Base-by-base conservation (phyloP, 2,329 filamentous ascomycete genomes). In the Pseudocercospora ulei region DNA sequence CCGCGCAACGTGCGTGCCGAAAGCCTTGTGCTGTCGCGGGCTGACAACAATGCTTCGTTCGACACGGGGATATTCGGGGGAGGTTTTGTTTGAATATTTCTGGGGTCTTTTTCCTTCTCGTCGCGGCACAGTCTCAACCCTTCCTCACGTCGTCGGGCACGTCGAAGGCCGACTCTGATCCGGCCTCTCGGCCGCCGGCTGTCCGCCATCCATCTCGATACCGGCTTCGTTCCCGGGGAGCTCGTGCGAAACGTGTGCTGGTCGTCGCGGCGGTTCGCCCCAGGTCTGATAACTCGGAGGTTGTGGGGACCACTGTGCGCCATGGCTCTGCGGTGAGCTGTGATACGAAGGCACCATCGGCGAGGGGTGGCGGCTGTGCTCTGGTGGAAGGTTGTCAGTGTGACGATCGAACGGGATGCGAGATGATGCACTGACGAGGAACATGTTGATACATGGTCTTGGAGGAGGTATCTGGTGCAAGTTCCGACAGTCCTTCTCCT, bases 221-320 rank as follows among this genome's bases (percentile, higher is more conserved):
- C 38, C 38, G 14, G 38, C 38, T 19, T 44, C 26, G 11, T 35
- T 43, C 5, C 38, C 42, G 17, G 33, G 42, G 7, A 44, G 23
- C 14, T 44, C 38, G 18, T 44, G 23, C 5, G 42, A 41, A 7
- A 38, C 20, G 5, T 41, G 28, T n/a, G n/a, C n/a, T n/a, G n/a
- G n/a, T 7, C 26, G 27, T 17, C 25, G 28, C 13, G 26, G 20
- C 22, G 23, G 35, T 25, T 36, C 35, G 30, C n/a, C 22, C 40
- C 39, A 19, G 35, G 35, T 14, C 35, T 43, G 29, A 35, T 45
- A 45, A 11, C 35, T 42, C 9, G 43, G 43, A 14, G 43, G 43
- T 18, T 23, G 17, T 5, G 39, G 30, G 4, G 43, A 42, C 37
- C 35, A 43, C 14, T 40, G 22, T 25, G 29, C 29, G 22, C 40